A percentile compares a stretch with the other conserved stretches of the same genome.
Evolutionary conservation across 163 green algal genomes (phyloP).

Genomic region (Scenedesmus sp.): DNA sequence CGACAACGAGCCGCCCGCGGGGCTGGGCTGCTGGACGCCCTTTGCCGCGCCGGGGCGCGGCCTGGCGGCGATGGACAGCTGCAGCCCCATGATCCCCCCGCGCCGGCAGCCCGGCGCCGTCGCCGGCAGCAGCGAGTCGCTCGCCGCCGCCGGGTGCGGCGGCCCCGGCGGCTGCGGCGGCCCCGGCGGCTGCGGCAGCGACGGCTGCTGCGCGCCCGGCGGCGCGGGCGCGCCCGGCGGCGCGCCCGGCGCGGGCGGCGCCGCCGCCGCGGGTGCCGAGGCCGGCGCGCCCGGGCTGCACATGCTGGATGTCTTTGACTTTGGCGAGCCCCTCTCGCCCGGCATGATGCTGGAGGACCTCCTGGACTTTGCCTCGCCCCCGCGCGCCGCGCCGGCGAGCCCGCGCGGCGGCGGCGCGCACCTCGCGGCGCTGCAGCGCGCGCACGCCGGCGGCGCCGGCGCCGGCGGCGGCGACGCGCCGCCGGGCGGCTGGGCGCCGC

Average conservation of each 20-base stretch:
- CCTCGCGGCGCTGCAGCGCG: constrained; percentile 1
- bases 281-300: neutral
- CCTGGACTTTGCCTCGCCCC: constrained; percentile 24
- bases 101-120: neutral
- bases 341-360: constrained; percentile 33
- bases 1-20: neutral
- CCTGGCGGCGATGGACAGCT: constrained; percentile 18
- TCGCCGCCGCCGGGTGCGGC: neutral
- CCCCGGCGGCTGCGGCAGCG: neutral
- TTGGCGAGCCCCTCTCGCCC: constrained; percentile 15
- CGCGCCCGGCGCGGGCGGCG: neutral
- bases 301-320: constrained; percentile 27
- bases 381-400: neutral
- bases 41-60: neutral
- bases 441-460: neutral
- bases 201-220: constrained; percentile 3
- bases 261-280: neutral
- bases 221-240: neutral
- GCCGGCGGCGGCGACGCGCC: neutral
- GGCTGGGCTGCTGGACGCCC: neutral
- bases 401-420: neutral
- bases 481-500: neutral
- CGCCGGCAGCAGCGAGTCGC: neutral
- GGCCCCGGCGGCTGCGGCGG: neutral
- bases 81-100: constrained; percentile 24